Percentiles rank a stretch among this genome's conserved stretches.
These are phyloP conservation scores for Scutellaria barbata DNA, from an alignment of 257 asterid species.

Conservation along the genomic window DNA sequence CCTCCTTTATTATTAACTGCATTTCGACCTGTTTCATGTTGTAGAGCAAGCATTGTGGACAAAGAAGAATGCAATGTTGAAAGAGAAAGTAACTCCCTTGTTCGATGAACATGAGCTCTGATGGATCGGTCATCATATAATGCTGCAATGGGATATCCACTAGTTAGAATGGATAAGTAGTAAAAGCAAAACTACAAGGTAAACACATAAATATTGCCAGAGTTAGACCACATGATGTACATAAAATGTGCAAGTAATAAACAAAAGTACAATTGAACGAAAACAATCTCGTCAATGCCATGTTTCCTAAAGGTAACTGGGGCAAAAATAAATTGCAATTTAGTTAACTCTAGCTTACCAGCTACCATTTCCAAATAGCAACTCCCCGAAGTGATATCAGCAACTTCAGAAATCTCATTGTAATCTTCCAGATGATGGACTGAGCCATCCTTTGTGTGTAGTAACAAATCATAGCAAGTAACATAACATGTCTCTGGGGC, in stretches of 20 bases:
- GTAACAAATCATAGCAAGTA: conserved; percentile 89
- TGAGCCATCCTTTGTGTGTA: conserved; percentile 81
- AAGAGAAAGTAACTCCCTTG: conserved; percentile 86
- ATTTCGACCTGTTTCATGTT: conserved; percentile 61
- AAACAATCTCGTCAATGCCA: background rate
- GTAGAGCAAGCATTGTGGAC: conserved; percentile 84
- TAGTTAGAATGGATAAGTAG: conserved; percentile 29
- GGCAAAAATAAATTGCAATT: background rate
- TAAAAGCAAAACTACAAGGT: background rate
- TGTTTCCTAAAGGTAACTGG: conserved; percentile 8
- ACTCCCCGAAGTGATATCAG: conserved; percentile 83
- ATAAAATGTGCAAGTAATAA: conserved; percentile 11
- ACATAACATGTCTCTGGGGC: conserved; percentile 90
- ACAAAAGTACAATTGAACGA: background rate
- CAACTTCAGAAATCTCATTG: conserved; percentile 92
- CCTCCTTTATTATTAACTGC: conserved; percentile 65
- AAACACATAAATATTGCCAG: conserved; percentile 15
- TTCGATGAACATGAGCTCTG: conserved; percentile 90
- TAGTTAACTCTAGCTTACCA: conserved; percentile 49
- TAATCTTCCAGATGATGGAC: conserved; percentile 85
- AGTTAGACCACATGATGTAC: conserved; percentile 11
- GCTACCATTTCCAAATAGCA: conserved; percentile 94
- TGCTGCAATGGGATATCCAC: conserved; percentile 58
- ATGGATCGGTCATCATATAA: conserved; percentile 94
- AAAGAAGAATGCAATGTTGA: conserved; percentile 79